Evolutionary conservation across 306 rosid species (phyloP).

Genomic region (Adenanthera pavonina): DNA sequence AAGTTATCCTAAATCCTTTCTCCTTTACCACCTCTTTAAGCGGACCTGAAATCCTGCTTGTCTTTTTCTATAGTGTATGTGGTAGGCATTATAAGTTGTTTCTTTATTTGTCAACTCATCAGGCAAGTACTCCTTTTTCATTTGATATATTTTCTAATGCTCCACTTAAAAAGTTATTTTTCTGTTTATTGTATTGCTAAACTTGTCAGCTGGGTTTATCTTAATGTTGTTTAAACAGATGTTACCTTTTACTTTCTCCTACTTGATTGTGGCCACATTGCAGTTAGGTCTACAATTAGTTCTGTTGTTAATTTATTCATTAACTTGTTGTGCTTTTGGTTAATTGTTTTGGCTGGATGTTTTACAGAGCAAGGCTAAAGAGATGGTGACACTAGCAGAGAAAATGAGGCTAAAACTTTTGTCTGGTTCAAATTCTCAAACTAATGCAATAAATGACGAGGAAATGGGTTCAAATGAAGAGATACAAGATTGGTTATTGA

Average conservation of each 20-base stretch:
- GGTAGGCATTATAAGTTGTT: conserved; percentile 9
- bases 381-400: conserved; percentile 98
- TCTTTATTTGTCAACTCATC: conserved; percentile 13
- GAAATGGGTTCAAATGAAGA: conserved; percentile 96
- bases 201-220: conserved; percentile 22
- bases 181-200: neutral
- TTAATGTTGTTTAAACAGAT: conserved; percentile 25
- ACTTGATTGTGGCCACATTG: conserved; percentile 29
- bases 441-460: conserved; percentile 61
- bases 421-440: conserved; percentile 73
- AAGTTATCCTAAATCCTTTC: conserved; percentile 24
- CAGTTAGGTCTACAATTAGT: conserved; percentile 13
- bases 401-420: conserved; percentile 92
- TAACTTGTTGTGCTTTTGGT: neutral
- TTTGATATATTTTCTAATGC: conserved; percentile 19
- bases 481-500: conserved; percentile 92
- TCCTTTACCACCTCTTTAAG: conserved; percentile 7
- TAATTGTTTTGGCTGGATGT: conserved; percentile 37
- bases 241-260: conserved; percentile 3
- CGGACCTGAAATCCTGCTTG: conserved; percentile 12
- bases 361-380: conserved; percentile 95
- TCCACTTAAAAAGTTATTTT: neutral
- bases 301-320: neutral
- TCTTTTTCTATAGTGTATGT: conserved; percentile 12
- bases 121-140: conserved; percentile 22